Evolutionary conservation across 2,329 filamentous ascomycete genomes (phyloP), one percentile per base, ranked within the genome.

Genomic region (Aspergillus brasiliensis): DNA sequence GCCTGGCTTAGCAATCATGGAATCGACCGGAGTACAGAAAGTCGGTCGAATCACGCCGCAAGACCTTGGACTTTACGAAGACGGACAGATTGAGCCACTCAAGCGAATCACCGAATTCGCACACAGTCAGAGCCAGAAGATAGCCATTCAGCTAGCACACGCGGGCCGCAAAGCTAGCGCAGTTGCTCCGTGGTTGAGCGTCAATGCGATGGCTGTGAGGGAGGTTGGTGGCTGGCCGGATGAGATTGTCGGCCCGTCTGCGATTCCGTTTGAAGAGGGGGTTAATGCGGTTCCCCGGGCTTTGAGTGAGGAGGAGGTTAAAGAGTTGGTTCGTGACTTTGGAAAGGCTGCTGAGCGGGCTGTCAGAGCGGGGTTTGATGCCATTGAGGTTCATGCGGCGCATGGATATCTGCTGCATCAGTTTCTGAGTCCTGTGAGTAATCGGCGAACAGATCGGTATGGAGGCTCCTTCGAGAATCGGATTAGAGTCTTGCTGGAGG

Each of bases 71-170:
- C 78, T 97, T 3, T 97, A 92, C 92, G 82, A 89, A 62, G 93
- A 97, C 74, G 86, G 83, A 28, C 93, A 97, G 74, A 88, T 93
- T 60, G 88, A 84, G 65, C 87, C 88, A 0, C 78, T 96, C 58
- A 67, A 67, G n/a, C 84, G 85, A 61, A 84, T 94, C 53, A 86
- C 88, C 38, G 90, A 96, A 63, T 96, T 92, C 63, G 86, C 90
- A 3, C 92, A 96, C 78, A 86, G 84, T 21, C 92, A 96, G 75
- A 84, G 83, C 71, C 88, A 91, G 70, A 86, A 90, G 64, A 86
- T 91, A 54, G 91, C 85, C 54, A 88, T 96, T 62, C 92, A 97
- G 79, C 82, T 96, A 4, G 90, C 81, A 1, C 92, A 97, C 70
- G 91, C 91, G 0, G 92, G 92, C 4, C 75, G 85, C 34, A 88